Evolutionary conservation across 176 grass and related monocot species (phyloP).

Genomic region (Carex myosuroides): DNA sequence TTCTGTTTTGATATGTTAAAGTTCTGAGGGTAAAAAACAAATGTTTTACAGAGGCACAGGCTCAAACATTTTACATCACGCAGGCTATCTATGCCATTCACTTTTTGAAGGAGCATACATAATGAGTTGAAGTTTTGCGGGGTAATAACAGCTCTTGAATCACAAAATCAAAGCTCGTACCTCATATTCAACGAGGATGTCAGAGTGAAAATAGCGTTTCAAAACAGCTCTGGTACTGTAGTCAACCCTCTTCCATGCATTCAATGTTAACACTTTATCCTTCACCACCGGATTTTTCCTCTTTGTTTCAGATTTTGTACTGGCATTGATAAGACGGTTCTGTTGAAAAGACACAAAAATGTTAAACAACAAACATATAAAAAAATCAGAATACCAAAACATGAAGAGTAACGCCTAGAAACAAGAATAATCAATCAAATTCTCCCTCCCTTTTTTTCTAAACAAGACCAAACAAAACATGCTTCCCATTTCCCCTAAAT

Average conservation of each 20-base stretch:
- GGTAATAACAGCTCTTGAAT: background rate
- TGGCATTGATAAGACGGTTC: slow-evolving; percentile 50
- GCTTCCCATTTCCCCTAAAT: background rate
- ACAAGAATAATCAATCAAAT: background rate
- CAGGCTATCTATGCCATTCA: background rate
- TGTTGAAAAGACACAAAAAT: slow-evolving; percentile 19
- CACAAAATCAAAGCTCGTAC: slow-evolving; percentile 21
- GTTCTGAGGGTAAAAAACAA: no score
- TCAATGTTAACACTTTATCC: slow-evolving; percentile 49
- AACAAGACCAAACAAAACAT: background rate
- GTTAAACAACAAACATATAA: background rate
- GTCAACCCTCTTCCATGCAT: slow-evolving; percentile 71
- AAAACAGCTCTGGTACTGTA: slow-evolving; percentile 69
- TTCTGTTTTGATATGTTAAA: background rate
- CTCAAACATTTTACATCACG: background rate
- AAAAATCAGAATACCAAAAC: background rate
- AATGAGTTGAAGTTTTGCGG: background rate
- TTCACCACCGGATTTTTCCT: slow-evolving; percentile 37
- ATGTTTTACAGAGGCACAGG: background rate
- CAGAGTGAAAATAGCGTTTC: slow-evolving; percentile 60
- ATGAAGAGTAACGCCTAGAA: background rate
- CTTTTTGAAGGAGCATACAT: background rate
- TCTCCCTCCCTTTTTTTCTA: background rate
- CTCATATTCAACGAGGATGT: slow-evolving; percentile 75
- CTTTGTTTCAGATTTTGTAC: slow-evolving; percentile 33